Base-by-base conservation (phyloP, 805 yeast species). In the Saturnispora kantuleensis region DNA sequence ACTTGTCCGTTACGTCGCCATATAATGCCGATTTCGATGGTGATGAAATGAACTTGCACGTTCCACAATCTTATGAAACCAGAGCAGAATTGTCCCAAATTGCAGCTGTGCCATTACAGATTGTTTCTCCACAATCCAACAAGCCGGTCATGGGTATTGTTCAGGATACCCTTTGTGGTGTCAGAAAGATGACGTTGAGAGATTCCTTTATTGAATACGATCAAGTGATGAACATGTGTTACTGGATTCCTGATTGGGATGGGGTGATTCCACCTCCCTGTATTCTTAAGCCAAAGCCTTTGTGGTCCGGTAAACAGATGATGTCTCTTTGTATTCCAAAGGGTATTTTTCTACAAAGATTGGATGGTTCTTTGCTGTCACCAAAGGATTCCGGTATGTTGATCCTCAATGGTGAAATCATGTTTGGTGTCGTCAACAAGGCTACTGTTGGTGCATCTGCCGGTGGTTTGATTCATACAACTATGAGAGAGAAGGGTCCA, bases 141-240 rank as follows among this genome's bases (percentile, higher is more conserved):
- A 93, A 93, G 67, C 99, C 99, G 33, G 96, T 95, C 52, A 93
- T 93, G 99, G 99, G 99, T 70, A 93, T 93, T 71, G 98, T 93
- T 50, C 99, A 93, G 71, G 99, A 93, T 67, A 89, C 99, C 0
- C 71, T 93, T 53, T 88, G 97, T 76, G 99, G 98, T 70, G 74
- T 90, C 44, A 81, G 98, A 68, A 93, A 93, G 63, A 77, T 93
- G 84, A 90, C 98, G 0, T 68, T 86, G 50, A 81, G 96, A 64
- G 98, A 93, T 61, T 75, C 70, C 37, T 93, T 89, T 58, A 70
- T 93, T 46, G 96, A 85, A 52, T 85, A 81, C 61, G 95, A 87
- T 52, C 95, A 88, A 68, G 96, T 90, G 46, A 85, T 93, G 90
- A 93, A 93, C 60, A 84, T 94, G 70, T 73, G 89, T 54, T 93